Conservation (phyloP, 257 asterid genomes). For the Thymus mandschuricus region DNA sequence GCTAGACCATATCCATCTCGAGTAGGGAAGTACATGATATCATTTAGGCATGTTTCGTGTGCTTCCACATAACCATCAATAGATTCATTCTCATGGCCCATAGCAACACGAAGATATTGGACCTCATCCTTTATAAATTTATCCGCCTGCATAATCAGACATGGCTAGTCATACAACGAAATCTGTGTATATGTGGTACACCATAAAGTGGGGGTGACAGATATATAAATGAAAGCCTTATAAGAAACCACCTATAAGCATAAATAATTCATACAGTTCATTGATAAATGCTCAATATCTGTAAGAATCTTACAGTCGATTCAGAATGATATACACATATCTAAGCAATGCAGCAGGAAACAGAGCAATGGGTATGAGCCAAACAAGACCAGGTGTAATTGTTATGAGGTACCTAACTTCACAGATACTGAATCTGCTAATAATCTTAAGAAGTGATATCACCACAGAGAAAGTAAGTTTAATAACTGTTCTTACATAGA, state of each 20-base stretch:
- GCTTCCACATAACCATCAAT: constrained; percentile 81
- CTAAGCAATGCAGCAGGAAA: neutral
- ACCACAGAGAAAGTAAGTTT: neutral
- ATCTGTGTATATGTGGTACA: no score
- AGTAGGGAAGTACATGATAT: constrained; percentile 87
- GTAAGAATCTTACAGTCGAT: constrained; percentile 2
- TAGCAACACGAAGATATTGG: constrained; percentile 60
- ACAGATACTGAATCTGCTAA: neutral
- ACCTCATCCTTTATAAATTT: constrained; percentile 64
- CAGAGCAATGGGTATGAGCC: neutral
- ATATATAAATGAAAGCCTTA: neutral
- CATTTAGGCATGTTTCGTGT: constrained; percentile 74
- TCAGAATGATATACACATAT: neutral
- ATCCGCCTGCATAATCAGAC: constrained; percentile 64
- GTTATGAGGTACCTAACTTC: neutral
- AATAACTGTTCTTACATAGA: neutral
- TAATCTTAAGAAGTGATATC: neutral
- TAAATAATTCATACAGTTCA: neutral
- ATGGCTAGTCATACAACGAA: neutral
- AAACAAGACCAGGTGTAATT: constrained; percentile 2
- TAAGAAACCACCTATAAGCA: constrained; percentile 2
- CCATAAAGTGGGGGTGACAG: neutral
- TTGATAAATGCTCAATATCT: neutral
- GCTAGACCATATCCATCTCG: constrained; percentile 82
- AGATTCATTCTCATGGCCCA: constrained; percentile 91